Percentiles rank a stretch among this genome's conserved stretches.
phyloP scores from a whole-genome alignment of 306 rosid genomes.

The Corylus americana region DNA sequence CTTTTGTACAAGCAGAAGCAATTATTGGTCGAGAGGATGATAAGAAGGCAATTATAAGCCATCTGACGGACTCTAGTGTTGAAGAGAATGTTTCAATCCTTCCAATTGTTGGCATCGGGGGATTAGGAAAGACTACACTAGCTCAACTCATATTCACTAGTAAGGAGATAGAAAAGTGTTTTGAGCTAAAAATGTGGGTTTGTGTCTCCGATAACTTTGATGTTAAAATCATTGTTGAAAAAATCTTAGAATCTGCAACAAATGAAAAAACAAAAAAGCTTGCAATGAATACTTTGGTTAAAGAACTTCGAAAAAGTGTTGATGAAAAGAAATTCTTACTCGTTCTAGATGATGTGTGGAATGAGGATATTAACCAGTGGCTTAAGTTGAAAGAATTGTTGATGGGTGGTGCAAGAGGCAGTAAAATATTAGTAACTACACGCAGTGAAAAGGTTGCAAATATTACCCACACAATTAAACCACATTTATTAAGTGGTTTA shows the following conservation, averaged over 20 bases:
- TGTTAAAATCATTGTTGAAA: not conserved
- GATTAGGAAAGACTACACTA: slow-evolving; percentile 27
- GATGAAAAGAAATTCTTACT: not conserved
- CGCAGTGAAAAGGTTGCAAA: slow-evolving; percentile 7
- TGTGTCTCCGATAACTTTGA: not conserved
- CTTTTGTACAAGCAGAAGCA: not conserved
- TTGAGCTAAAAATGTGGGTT: slow-evolving; percentile 14
- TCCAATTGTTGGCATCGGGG: slow-evolving; percentile 21
- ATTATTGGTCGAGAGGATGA: slow-evolving; percentile 23
- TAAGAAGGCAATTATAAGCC: not conserved
- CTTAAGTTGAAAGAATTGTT: not conserved
- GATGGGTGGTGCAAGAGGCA: not conserved
- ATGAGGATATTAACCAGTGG: not conserved
- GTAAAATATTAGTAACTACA: slow-evolving; percentile 17
- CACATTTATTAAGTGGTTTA: not conserved
- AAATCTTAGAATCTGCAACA: not conserved
- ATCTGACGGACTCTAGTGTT: not conserved
- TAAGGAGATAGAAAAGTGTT: not conserved
- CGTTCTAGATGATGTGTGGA: slow-evolving; percentile 18
- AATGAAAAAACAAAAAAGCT: no score
- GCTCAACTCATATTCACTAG: slow-evolving; percentile 1
- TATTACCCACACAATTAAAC: not conserved
- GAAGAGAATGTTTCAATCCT: not conserved
- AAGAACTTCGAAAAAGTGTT: not conserved
- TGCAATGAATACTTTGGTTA: not conserved